Conservation (phyloP, 2,329 filamentous ascomycete genomes). For the Scopulariopsis brevicaulis region DNA sequence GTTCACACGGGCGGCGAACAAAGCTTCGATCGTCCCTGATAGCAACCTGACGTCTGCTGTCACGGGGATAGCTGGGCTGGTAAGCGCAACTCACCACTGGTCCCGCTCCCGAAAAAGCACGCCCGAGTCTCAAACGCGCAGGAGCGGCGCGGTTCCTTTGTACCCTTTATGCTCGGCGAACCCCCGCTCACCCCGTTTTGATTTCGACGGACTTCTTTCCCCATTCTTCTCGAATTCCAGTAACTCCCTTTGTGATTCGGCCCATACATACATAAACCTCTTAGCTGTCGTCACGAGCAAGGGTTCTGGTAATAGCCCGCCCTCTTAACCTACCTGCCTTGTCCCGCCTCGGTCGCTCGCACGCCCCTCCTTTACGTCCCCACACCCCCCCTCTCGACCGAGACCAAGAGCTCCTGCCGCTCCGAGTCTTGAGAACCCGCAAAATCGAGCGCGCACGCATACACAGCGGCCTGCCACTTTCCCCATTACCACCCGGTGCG, state of each 20-base stretch:
- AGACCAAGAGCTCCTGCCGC: slow-evolving; percentile 1
- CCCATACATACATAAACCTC: not conserved
- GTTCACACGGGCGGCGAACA: not conserved
- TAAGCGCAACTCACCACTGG: not conserved
- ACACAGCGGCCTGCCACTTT: not conserved
- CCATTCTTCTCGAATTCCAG: not conserved
- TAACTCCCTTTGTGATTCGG: not conserved
- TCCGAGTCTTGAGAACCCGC: not conserved
- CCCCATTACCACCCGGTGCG: not conserved
- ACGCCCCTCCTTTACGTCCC: not conserved
- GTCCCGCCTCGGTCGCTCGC: not conserved
- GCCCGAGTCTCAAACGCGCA: not conserved
- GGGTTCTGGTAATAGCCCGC: slow-evolving; percentile 4
- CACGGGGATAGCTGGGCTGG: not conserved
- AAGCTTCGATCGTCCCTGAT: not conserved
- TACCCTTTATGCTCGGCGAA: not conserved
- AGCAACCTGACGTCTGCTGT: not conserved
- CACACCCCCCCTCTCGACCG: not conserved
- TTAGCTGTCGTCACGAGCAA: not conserved
- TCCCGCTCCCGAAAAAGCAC: not conserved
- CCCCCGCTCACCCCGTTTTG: not conserved
- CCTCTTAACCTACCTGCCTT: not conserved
- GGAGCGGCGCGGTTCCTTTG: not conserved
- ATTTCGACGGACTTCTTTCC: not conserved
- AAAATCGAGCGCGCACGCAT: not conserved